Percentiles rank a stretch among this genome's conserved stretches.
Conservation (phyloP, 768 basidiomycete species). For the Collybia nuda region DNA sequence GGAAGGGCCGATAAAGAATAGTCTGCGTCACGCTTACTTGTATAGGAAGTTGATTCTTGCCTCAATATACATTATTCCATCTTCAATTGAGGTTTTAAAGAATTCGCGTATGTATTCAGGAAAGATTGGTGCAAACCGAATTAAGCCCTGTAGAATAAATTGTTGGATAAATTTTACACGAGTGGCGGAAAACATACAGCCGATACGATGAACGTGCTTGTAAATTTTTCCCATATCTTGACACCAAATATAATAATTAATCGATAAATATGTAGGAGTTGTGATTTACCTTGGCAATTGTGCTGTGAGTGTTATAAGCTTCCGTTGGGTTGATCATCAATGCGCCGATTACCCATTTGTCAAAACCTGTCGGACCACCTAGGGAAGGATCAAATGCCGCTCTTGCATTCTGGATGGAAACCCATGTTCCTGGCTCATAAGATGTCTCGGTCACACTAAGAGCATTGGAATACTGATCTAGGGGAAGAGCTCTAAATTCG, state of each 20-base stretch:
- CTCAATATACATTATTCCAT: conserved; percentile 74
- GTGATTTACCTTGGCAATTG: conserved; percentile 53
- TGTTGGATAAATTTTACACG: not conserved
- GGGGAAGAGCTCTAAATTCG: conserved; percentile 50
- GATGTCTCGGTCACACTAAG: conserved; percentile 36
- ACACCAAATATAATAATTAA: not conserved
- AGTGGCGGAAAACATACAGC: conserved; percentile 27
- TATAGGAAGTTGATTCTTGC: conserved; percentile 62
- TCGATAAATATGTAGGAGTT: not conserved
- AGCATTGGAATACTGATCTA: conserved; percentile 25
- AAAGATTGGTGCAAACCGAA: conserved; percentile 58
- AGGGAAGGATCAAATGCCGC: conserved; percentile 47
- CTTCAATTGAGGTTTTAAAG: conserved; percentile 59
- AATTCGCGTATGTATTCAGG: conserved; percentile 61
- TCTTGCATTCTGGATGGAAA: conserved; percentile 54
- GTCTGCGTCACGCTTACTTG: conserved; percentile 25
- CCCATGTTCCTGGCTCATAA: conserved; percentile 52
- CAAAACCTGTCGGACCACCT: conserved; percentile 67
- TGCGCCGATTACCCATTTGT: conserved; percentile 58
- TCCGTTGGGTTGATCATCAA: conserved; percentile 71
- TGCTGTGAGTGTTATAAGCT: conserved; percentile 74
- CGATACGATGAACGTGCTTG: conserved; percentile 49
- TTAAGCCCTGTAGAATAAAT: conserved; percentile 31
- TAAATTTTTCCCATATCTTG: conserved; percentile 82
- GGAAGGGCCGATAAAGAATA: conserved; percentile 2